Evolutionary conservation across 805 yeast genomes (phyloP).

Genomic region (Ogataea parapolymorpha): DNA sequence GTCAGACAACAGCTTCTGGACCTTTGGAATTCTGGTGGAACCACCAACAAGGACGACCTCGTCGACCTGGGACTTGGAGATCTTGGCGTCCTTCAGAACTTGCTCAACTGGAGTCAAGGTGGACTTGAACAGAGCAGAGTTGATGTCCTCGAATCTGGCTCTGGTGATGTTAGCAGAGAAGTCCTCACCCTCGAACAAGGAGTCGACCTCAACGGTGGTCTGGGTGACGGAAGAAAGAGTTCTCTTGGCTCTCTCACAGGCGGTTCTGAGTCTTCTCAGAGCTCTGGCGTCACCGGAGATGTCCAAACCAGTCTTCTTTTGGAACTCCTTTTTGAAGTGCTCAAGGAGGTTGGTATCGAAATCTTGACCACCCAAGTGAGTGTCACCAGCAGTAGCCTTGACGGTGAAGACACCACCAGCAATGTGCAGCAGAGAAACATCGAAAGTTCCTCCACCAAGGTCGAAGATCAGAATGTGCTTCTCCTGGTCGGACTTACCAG

Average conservation of each 20-base stretch:
- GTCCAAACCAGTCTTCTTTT: conserved; percentile 97
- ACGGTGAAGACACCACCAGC: conserved; percentile 83
- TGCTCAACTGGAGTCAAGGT: conserved; percentile 94
- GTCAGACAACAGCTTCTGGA: conserved; percentile 90
- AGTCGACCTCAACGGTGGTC: conserved; percentile 93
- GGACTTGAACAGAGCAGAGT: conserved; percentile 91
- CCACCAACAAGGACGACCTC: conserved; percentile 98
- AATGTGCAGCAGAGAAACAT: conserved; percentile 72
- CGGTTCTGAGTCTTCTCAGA: conserved; percentile 96
- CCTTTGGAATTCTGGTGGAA: conserved; percentile 98
- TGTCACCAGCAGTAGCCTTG: conserved; percentile 78
- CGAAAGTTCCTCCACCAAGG: conserved; percentile 85
- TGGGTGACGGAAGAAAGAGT: conserved; percentile 94
- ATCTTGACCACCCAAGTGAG: conserved; percentile 86
- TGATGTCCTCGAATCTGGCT: conserved; percentile 96
- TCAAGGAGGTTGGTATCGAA: conserved; percentile 77
- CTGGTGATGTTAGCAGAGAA: conserved; percentile 95
- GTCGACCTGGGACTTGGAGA: conserved; percentile 79
- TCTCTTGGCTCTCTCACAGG: conserved; percentile 99
- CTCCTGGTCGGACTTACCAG: conserved; percentile 56
- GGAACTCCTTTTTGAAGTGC: conserved; percentile 92
- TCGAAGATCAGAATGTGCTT: conserved; percentile 63
- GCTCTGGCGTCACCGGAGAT: conserved; percentile 93
- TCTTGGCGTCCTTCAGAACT: conserved; percentile 87
- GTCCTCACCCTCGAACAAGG: conserved; percentile 91